A percentile compares a stretch with the other conserved stretches of the same genome.
phyloP scores from a whole-genome alignment of 148 eudicot species.

The Vaccinium myrtillus region DNA sequence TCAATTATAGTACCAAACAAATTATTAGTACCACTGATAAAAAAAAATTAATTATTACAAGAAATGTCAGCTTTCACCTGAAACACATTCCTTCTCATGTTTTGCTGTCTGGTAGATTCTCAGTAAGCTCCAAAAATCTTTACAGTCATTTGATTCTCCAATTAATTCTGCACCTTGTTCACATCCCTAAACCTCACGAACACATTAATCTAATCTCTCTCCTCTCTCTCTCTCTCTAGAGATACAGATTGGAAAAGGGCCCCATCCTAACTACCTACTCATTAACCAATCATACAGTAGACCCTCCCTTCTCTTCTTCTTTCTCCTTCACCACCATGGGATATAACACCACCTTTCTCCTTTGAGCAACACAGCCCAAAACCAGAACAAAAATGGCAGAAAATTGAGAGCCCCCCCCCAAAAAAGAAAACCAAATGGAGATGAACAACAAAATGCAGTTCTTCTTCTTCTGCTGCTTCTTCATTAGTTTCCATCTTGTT shows the following conservation, averaged over 20 bases:
- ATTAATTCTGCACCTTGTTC: constrained; percentile 32
- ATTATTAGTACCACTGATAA: neutral
- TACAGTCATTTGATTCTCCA: constrained; percentile 28
- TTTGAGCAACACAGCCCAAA: constrained; percentile 13
- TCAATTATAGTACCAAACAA: neutral
- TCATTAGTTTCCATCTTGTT: constrained; percentile 29
- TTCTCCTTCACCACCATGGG: constrained; percentile 22
- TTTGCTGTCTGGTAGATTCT: constrained; percentile 62
- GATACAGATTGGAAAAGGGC: constrained; percentile 15
- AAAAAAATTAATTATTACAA: neutral
- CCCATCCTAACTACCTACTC: constrained; percentile 23
- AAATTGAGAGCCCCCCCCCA: neutral
- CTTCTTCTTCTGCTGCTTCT: constrained; percentile 26
- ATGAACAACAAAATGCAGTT: constrained; percentile 33
- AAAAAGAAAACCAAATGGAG: neutral
- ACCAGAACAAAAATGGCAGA: constrained; percentile 17
- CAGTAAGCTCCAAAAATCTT: constrained; percentile 50
- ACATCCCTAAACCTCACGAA: constrained; percentile 50
- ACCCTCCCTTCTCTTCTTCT: neutral
- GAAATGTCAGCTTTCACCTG: neutral
- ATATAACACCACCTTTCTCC: constrained; percentile 19
- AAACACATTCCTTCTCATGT: constrained; percentile 90
- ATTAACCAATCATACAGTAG: neutral
- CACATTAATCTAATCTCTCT: constrained; percentile 14
- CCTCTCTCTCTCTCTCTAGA: neutral